Conservation (phyloP, 495 filamentous ascomycete species). For the Xylaria curta region DNA sequence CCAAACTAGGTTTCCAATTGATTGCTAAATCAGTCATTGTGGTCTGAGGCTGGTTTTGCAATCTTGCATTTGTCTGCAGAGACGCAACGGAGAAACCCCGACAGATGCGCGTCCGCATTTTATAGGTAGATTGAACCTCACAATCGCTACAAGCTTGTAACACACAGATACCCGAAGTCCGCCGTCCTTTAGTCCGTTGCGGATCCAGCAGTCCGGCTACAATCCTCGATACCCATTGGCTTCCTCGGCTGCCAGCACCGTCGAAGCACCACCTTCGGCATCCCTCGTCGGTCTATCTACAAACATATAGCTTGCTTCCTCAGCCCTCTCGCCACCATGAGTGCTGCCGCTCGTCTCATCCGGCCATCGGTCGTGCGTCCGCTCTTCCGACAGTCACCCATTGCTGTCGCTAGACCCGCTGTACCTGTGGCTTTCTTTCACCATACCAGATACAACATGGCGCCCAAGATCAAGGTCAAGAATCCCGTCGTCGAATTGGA, state of each 20-base stretch:
- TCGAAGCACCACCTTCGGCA: not conserved
- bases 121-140: not conserved
- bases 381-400: slow-evolving; percentile 35
- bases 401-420: slow-evolving; percentile 30
- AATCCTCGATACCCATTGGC: slow-evolving; percentile 25
- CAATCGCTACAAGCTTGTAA: not conserved
- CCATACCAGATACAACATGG: slow-evolving; percentile 38
- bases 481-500: slow-evolving; percentile 97
- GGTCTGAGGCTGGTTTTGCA: not conserved
- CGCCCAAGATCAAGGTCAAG: slow-evolving; percentile 89
- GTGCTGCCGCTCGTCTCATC: slow-evolving; percentile 34
- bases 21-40: slow-evolving; percentile 10
- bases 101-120: not conserved
- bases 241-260: slow-evolving; percentile 26
- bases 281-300: not conserved
- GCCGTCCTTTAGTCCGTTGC: slow-evolving; percentile 13
- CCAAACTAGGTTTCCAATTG: not conserved
- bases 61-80: slow-evolving; percentile 1
- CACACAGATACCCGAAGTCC: slow-evolving; percentile 12
- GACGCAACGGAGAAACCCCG: not conserved
- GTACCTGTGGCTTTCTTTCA: slow-evolving; percentile 42
- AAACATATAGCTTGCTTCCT: slow-evolving; percentile 32
- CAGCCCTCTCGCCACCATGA: slow-evolving; percentile 35
- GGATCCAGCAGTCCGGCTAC: slow-evolving; percentile 14
- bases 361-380: slow-evolving; percentile 41